Percentiles rank a stretch among this genome's conserved stretches.
Evolutionary conservation across 768 basidiomycete genomes (phyloP).

Genomic region (Termitomyces eurrhizus): DNA sequence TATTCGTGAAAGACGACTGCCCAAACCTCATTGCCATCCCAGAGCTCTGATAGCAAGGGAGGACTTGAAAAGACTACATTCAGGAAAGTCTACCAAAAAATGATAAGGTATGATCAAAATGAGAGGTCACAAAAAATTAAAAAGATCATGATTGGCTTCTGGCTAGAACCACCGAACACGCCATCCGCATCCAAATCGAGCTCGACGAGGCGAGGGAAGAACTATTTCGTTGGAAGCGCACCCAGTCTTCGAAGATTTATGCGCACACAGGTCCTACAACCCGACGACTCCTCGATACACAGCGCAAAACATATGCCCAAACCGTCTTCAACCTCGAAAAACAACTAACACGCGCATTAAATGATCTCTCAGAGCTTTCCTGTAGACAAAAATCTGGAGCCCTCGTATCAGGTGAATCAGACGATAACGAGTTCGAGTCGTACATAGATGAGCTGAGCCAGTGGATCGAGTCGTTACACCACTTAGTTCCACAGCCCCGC

Average conservation of each 20-base stretch:
- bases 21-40: neutral
- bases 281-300: slow-evolving; percentile 1
- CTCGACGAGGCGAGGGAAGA: slow-evolving; percentile 5
- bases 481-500: neutral
- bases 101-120: neutral
- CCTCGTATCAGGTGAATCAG: neutral
- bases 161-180: slow-evolving; percentile 1
- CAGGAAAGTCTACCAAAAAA: slow-evolving; percentile 1
- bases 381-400: neutral
- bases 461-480: slow-evolving; percentile 3
- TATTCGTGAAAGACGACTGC: neutral
- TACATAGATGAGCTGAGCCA: slow-evolving; percentile 5
- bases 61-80: neutral
- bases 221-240: slow-evolving; percentile 8
- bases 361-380: neutral
- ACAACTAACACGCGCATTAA: neutral
- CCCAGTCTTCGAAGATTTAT: slow-evolving; percentile 3
- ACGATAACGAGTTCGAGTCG: neutral
- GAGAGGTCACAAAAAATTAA: neutral
- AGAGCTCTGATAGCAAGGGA: neutral
- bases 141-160: neutral
- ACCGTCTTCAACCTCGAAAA: neutral
- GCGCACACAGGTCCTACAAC: slow-evolving; percentile 1
- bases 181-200: slow-evolving; percentile 10
- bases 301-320: neutral